Conservation (phyloP, 257 asterid species). For the Mentha longifolia region DNA sequence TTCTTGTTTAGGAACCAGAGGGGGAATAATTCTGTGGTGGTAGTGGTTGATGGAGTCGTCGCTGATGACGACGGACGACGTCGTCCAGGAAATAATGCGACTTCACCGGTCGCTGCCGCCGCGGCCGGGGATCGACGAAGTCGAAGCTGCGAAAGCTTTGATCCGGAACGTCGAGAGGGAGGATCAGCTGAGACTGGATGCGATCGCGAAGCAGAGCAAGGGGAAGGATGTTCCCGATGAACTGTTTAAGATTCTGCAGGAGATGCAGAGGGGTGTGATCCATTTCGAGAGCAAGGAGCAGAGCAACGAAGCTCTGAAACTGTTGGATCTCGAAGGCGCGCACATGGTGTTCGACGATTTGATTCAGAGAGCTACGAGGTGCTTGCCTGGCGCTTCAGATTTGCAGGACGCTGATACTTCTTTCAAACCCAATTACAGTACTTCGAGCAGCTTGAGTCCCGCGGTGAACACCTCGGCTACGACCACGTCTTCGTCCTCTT, state of each 20-base stretch:
- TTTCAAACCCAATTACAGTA: constrained; percentile 41
- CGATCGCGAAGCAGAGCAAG: constrained; percentile 59
- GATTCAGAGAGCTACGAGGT: constrained; percentile 82
- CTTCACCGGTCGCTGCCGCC: constrained; percentile 74
- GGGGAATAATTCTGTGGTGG: constrained; percentile 24
- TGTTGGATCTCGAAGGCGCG: constrained; percentile 74
- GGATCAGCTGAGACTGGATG: constrained; percentile 67
- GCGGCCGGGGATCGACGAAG: constrained; percentile 81
- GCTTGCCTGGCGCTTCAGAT: constrained; percentile 53
- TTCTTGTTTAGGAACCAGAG: constrained; percentile 14
- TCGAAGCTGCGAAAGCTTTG: constrained; percentile 69
- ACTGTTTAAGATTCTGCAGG: constrained; percentile 64
- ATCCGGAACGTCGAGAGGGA: constrained; percentile 78
- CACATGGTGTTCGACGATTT: constrained; percentile 74
- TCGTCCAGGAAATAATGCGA: constrained; percentile 78
- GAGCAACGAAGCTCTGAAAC: constrained; percentile 64
- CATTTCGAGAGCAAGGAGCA: constrained; percentile 74
- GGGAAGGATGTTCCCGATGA: constrained; percentile 77
- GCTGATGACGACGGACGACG: constrained; percentile 55
- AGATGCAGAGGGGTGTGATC: constrained; percentile 66
- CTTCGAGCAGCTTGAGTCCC: constrained; percentile 45
- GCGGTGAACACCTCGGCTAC: constrained; percentile 38
- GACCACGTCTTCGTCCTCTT: constrained; percentile 37
- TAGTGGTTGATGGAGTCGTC: constrained; percentile 51
- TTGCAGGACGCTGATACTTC: constrained; percentile 41